phyloP scores from a whole-genome alignment of 352 stramenopile species.

The Globisporangium uncinulatum region DNA sequence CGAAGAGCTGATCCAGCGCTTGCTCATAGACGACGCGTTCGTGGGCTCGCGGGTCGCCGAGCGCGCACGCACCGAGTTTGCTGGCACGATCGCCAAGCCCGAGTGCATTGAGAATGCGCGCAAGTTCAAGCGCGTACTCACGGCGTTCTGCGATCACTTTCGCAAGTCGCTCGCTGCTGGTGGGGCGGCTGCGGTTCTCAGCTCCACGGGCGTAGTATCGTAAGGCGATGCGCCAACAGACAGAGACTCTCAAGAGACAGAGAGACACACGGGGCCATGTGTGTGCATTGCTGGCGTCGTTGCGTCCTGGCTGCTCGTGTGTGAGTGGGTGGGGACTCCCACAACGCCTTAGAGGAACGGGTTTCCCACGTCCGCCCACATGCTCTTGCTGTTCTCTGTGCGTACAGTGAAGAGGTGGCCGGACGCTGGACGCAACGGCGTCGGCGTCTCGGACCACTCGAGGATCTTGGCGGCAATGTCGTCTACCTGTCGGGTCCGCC shows the following conservation, averaged over 20 bases:
- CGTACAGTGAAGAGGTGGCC: slow-evolving; percentile 69
- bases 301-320: not conserved
- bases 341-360: slow-evolving; percentile 25
- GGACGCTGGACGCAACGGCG: slow-evolving; percentile 36
- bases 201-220: slow-evolving; percentile 12
- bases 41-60: slow-evolving; percentile 50
- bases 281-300: too few species aligned
- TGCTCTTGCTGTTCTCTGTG: slow-evolving; percentile 50
- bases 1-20: slow-evolving; percentile 49
- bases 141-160: slow-evolving; percentile 76
- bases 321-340: not conserved
- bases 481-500: slow-evolving; percentile 30
- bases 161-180: slow-evolving; percentile 37
- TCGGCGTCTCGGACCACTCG: slow-evolving; percentile 47
- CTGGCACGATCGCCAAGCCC: slow-evolving; percentile 45
- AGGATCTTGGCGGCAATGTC: slow-evolving; percentile 75
- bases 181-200: not conserved
- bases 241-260: not conserved
- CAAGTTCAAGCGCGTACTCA: slow-evolving; percentile 76
- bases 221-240: slow-evolving; percentile 2
- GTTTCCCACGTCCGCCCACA: slow-evolving; percentile 65
- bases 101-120: slow-evolving; percentile 67
- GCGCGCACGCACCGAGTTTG: slow-evolving; percentile 51
- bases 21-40: slow-evolving; percentile 59
- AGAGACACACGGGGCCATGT: too few species aligned